These are phyloP conservation scores for Russula griseocarnosa DNA, from an alignment of 768 basidiomycete genomes.

Conservation along the genomic window DNA sequence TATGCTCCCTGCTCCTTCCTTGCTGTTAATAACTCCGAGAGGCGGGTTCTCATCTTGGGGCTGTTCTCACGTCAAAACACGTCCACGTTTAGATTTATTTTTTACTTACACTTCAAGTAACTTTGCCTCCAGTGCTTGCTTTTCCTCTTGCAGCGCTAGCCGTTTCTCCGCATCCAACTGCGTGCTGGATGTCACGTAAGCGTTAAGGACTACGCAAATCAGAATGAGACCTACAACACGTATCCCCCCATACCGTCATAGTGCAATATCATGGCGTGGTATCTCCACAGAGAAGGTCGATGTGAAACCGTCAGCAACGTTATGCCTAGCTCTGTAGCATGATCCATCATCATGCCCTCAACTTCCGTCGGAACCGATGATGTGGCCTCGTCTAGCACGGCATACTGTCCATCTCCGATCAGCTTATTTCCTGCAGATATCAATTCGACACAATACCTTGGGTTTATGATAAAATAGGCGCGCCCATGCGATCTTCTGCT, in stretches of 20 bases:
- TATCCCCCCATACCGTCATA: slow-evolving; percentile 95
- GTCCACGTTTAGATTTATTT: neutral
- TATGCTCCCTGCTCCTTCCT: slow-evolving; percentile 26
- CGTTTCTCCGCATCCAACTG: slow-evolving; percentile 87
- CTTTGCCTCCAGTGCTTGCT: slow-evolving; percentile 80
- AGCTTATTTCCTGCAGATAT: neutral
- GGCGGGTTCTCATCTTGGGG: slow-evolving; percentile 74
- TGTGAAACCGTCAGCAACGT: slow-evolving; percentile 94
- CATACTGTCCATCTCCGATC: slow-evolving; percentile 57
- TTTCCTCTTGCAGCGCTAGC: slow-evolving; percentile 90
- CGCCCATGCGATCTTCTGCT: slow-evolving; percentile 97
- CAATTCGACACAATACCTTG: slow-evolving; percentile 50
- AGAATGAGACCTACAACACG: slow-evolving; percentile 65
- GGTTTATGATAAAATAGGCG: slow-evolving; percentile 93
- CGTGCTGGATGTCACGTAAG: slow-evolving; percentile 48
- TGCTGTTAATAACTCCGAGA: slow-evolving; percentile 57
- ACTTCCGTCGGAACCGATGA: slow-evolving; percentile 89
- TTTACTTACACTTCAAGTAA: slow-evolving; percentile 76
- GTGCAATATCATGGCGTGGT: slow-evolving; percentile 83
- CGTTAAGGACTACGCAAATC: neutral
- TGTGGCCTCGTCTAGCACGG: slow-evolving; percentile 95
- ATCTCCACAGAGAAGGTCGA: slow-evolving; percentile 90
- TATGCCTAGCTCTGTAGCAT: slow-evolving; percentile 81
- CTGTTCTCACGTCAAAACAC: slow-evolving; percentile 37
- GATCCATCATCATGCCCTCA: slow-evolving; percentile 93